These are phyloP conservation scores for Wallacemonas sp. DNA, from an alignment of 208 protist species.

Conservation along the genomic window DNA sequence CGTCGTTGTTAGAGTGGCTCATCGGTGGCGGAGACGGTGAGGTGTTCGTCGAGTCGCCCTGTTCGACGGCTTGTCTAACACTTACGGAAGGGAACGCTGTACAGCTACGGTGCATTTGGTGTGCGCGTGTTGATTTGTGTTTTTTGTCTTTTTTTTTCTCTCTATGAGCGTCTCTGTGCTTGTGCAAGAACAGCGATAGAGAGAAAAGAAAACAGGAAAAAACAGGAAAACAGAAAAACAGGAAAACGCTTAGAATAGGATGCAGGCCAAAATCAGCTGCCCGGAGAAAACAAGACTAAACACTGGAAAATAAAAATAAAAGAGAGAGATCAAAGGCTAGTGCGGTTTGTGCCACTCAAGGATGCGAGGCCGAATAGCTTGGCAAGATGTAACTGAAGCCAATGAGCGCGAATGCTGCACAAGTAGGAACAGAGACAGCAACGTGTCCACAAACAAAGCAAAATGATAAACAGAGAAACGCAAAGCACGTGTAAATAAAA, in stretches of 20 bases:
- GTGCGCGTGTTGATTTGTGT: neutral
- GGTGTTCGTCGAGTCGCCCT: neutral
- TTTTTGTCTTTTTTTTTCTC: neutral
- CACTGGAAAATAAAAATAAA: conserved; percentile 10
- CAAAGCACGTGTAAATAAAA: neutral
- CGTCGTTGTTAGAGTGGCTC: too few species aligned
- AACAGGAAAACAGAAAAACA: neutral
- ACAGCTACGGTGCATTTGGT: neutral
- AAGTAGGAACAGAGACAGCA: too few species aligned
- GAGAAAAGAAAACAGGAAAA: neutral
- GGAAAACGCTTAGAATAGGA: too few species aligned
- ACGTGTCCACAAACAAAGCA: too few species aligned
- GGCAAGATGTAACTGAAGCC: too few species aligned
- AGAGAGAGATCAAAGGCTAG: neutral
- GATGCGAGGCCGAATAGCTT: too few species aligned
- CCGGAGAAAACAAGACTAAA: conserved; percentile 3
- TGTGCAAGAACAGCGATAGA: conserved; percentile 13
- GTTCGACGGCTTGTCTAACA: neutral
- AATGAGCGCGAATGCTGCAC: too few species aligned
- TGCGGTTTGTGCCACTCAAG: too few species aligned
- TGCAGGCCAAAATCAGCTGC: too few species aligned
- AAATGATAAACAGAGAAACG: neutral
- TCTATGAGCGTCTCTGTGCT: neutral
- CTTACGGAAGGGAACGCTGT: neutral
- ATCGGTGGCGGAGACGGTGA: neutral